Percentiles rank a stretch among this genome's conserved stretches.
phyloP scores from a whole-genome alignment of 306 rosid genomes.

The Cajanus cajan region DNA sequence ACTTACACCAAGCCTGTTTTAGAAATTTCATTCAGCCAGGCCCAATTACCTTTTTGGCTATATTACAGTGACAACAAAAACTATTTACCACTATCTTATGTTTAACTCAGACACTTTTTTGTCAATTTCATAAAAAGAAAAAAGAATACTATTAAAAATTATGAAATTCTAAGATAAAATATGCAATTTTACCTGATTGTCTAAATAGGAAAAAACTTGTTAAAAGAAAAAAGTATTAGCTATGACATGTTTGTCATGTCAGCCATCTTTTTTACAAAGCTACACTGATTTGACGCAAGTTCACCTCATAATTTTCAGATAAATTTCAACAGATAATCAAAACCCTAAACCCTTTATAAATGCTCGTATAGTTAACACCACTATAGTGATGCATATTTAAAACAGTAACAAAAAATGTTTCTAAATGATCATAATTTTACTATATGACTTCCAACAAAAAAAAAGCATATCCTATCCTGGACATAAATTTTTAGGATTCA shows the following conservation, averaged over 20 bases:
- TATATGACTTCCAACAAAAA: neutral
- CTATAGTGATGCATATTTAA: neutral
- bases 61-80: neutral
- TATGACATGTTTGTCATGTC: neutral
- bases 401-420: neutral
- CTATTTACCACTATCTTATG: neutral
- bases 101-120: neutral
- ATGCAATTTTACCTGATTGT: neutral
- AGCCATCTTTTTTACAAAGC: neutral
- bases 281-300: neutral
- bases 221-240: neutral
- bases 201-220: neutral
- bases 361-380: neutral
- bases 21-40: neutral
- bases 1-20: neutral
- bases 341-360: neutral
- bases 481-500: neutral
- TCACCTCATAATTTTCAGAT: neutral
- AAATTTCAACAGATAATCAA: neutral
- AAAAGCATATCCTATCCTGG: neutral
- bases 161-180: neutral
- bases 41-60: neutral
- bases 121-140: neutral
- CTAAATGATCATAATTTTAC: neutral
- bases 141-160: neutral